Evolutionary conservation across 768 basidiomycete genomes (phyloP).

Genomic region (Tubosaeta sp.): DNA sequence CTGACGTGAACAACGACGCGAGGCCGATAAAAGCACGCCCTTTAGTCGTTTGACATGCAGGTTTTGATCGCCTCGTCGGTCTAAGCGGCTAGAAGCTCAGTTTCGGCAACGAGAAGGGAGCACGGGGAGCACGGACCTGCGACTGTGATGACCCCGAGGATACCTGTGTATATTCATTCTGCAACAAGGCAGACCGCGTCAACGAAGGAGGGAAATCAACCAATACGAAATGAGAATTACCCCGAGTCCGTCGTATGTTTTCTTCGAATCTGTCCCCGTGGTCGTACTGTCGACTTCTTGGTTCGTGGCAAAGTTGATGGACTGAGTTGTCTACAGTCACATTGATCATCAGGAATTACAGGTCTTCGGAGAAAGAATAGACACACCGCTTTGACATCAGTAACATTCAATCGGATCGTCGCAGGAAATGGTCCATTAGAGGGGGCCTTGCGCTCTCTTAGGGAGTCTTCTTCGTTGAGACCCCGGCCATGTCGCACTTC

Average conservation of each 20-base stretch:
- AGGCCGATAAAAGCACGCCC: background rate
- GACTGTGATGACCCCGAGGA: constrained; percentile 18
- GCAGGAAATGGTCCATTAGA: background rate
- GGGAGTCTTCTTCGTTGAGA: constrained; percentile 24
- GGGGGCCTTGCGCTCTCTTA: constrained; percentile 1
- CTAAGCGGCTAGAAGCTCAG: background rate
- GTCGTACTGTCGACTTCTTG: constrained; percentile 5
- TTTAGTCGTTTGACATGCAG: background rate
- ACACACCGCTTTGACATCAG: constrained; percentile 17
- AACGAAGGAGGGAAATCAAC: background rate
- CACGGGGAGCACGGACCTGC: constrained; percentile 8
- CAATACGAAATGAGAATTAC: background rate
- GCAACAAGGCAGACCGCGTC: background rate
- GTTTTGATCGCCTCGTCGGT: background rate
- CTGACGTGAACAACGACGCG: background rate
- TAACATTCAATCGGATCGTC: constrained; percentile 11
- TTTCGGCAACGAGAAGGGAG: background rate
- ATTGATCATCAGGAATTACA: background rate
- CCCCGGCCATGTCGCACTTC: constrained; percentile 15
- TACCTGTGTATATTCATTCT: constrained; percentile 16
- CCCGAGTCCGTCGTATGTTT: constrained; percentile 13
- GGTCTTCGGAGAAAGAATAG: background rate
- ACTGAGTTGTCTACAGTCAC: constrained; percentile 11
- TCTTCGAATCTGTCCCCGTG: constrained; percentile 13
- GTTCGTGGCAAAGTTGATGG: constrained; percentile 11